Conservation (phyloP, 768 basidiomycete species). For the Lentinula sp. region DNA sequence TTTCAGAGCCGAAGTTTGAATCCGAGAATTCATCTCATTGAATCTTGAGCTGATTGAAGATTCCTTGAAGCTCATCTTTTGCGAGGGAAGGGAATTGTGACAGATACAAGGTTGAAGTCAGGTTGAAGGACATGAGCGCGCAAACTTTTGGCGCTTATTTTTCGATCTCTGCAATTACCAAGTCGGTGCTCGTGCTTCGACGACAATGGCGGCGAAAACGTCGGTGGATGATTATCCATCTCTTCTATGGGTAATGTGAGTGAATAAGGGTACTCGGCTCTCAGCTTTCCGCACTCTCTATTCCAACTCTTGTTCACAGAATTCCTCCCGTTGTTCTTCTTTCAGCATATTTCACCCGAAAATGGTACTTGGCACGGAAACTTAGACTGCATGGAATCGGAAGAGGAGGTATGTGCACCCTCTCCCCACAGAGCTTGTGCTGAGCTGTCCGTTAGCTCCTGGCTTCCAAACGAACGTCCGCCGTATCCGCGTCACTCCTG, state of each 20-base stretch:
- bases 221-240: constrained; percentile 28
- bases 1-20: constrained; percentile 58
- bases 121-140: too few relatives aligned
- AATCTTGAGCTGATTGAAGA: constrained; percentile 26
- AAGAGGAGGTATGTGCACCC: constrained; percentile 38
- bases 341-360: constrained; percentile 39
- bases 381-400: constrained; percentile 46
- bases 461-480: constrained; percentile 52
- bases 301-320: constrained; percentile 17
- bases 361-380: constrained; percentile 42
- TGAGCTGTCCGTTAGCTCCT: constrained; percentile 21
- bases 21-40: constrained; percentile 43
- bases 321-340: constrained; percentile 38
- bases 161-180: not conserved
- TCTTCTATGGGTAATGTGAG: constrained; percentile 41
- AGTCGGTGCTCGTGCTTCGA: too few relatives aligned
- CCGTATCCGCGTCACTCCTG: constrained; percentile 44
- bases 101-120: too few relatives aligned
- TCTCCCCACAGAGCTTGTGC: too few relatives aligned
- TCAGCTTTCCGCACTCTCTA: not conserved
- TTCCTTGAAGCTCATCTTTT: not conserved
- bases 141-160: not conserved
- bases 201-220: not conserved
- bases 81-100: not conserved
- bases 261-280: constrained; percentile 1